Evolutionary conservation across 139 green algal species (phyloP).

Genomic region (Chlorella sp.): DNA sequence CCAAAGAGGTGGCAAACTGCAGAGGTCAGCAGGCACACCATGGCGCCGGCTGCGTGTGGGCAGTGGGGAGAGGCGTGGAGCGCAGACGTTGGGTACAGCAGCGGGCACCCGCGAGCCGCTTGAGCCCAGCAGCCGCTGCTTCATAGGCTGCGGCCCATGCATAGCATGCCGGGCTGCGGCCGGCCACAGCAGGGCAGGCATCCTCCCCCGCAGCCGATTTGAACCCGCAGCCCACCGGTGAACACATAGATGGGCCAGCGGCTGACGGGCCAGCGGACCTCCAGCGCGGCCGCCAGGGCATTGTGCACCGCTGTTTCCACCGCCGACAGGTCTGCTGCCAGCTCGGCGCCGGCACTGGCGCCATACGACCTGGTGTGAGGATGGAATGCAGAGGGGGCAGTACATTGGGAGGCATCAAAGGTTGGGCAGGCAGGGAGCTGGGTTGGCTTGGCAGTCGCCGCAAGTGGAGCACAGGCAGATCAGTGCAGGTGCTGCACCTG

Average conservation of each 20-base stretch:
- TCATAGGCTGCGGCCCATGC: no score
- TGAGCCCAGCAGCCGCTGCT: no score
- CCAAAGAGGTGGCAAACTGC: constrained; percentile 90
- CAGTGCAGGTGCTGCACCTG: background rate
- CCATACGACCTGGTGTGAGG: background rate
- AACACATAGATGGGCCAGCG: constrained; percentile 89
- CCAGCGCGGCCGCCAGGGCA: constrained; percentile 14
- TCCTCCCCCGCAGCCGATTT: background rate
- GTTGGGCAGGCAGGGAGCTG: background rate
- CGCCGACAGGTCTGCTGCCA: background rate
- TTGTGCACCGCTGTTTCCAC: constrained; percentile 17
- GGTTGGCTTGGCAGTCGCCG: no score
- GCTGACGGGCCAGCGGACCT: constrained; percentile 33
- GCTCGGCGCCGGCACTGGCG: background rate
- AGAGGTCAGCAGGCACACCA: constrained; percentile 89
- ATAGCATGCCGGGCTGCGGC: no score
- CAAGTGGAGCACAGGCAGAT: no score
- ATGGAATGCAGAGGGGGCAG: no score
- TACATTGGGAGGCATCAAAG: no score
- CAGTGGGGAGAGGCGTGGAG: no score
- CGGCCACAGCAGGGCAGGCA: background rate
- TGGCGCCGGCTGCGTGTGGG: constrained; percentile 72
- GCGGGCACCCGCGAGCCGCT: no score
- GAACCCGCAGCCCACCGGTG: constrained; percentile 47
- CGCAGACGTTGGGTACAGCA: no score